Evolutionary conservation across 305 asterid genomes (phyloP).

Genomic region (Ilex paraguariensis): DNA sequence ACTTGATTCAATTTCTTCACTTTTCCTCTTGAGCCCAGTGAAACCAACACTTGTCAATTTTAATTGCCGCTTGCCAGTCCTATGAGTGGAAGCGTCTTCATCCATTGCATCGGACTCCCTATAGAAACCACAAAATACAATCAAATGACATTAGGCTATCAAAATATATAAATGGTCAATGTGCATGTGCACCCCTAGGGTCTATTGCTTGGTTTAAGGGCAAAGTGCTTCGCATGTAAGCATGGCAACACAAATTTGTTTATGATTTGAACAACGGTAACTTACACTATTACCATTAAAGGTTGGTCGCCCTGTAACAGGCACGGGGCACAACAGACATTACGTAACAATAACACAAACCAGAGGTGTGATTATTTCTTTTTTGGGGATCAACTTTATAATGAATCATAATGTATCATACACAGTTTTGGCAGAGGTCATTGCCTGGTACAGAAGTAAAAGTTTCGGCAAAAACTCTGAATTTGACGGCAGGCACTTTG

Average conservation of each 20-base stretch:
- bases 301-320: not conserved
- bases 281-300: not conserved
- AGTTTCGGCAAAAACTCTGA: too few relatives aligned
- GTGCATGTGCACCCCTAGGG: not conserved
- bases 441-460: too few relatives aligned
- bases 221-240: not conserved
- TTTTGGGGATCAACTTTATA: too few relatives aligned
- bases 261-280: not conserved
- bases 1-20: constrained; percentile 81
- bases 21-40: constrained; percentile 55
- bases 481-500: too few relatives aligned
- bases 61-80: constrained; percentile 56
- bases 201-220: not conserved
- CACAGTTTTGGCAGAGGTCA: too few relatives aligned
- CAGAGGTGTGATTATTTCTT: too few relatives aligned
- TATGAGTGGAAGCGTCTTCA: constrained; percentile 44
- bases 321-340: too few relatives aligned
- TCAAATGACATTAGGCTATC: not conserved
- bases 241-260: not conserved
- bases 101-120: constrained; percentile 82
- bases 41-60: constrained; percentile 66
- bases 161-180: not conserved
- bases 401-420: too few relatives aligned
- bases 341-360: too few relatives aligned
- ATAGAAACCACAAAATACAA: not conserved